Base-by-base conservation (phyloP, 2,329 filamentous ascomycete species). In the Pseudogymnoascus pannorum region DNA sequence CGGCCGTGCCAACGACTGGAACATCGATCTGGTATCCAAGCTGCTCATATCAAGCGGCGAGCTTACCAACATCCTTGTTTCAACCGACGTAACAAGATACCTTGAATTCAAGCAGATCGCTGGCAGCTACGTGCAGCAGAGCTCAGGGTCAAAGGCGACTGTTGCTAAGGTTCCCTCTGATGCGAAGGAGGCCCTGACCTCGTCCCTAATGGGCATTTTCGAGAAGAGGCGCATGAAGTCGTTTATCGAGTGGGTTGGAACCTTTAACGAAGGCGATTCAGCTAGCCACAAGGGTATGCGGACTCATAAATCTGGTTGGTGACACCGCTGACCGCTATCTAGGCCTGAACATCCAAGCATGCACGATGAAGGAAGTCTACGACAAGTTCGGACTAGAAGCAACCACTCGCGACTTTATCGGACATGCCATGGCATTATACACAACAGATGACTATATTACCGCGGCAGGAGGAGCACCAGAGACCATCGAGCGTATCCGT, bases 41-140 rank as follows among this genome's bases (percentile, higher is more conserved):
- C 87, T 99, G 72, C 85, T 99, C 76, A 97, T 99, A 92, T 92
- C 93, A 64, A 96, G 95, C 66, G 94, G 94, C 76, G 93, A 99
- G 79, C 82, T 99, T 74, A 97, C 93, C 75, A 97, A 97, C 79
- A 97, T 99, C 72, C 87, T 99, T 73, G 92, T 97, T 66, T 96
- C 92, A 59, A 97, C 93, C 77, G 92, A 97, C 69, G 89, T 92
- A 68, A 92, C 89, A 71, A 82, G 88, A 77, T 92, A 92, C 76
- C 87, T 95, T 72, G 90, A 95, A 76, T 95, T 96, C 81, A 92
- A 89, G 79, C 91, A 94, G 77, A 92, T 99, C 65, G 91, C 92
- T 64, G 94, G 94, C 74, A 96, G 92, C 81, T 97, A 88, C 74
- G 94, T 97, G 65, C 94, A 97, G 79, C 92, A 97, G 76, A 89